Evolutionary conservation across 306 rosid genomes (phyloP).

Genomic region (Lagenaria siceraria): DNA sequence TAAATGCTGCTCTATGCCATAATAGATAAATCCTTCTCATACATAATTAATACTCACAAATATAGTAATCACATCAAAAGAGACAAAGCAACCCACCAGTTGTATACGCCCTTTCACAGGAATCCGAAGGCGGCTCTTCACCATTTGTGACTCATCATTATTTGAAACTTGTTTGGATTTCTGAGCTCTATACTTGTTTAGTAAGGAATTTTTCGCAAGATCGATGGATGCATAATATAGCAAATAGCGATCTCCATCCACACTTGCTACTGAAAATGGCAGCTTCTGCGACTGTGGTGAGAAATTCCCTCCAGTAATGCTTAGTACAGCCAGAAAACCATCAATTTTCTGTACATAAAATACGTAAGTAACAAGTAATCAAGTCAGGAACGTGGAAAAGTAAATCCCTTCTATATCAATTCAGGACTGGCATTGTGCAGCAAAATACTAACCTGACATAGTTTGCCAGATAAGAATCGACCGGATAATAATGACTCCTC

Average conservation of each 20-base stretch:
- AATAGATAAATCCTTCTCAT: neutral
- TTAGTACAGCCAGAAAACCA: slow-evolving; percentile 88
- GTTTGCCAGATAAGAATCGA: slow-evolving; percentile 59
- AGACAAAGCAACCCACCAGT: slow-evolving; percentile 40
- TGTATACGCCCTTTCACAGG: slow-evolving; percentile 96
- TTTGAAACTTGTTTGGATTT: slow-evolving; percentile 34
- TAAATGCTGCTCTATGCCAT: neutral
- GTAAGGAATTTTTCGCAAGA: slow-evolving; percentile 47
- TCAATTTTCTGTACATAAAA: slow-evolving; percentile 49
- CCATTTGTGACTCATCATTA: slow-evolving; percentile 56
- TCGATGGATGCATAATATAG: slow-evolving; percentile 73
- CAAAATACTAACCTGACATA: slow-evolving; percentile 49
- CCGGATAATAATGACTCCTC: slow-evolving; percentile 98
- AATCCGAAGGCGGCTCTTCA: slow-evolving; percentile 69
- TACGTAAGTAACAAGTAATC: slow-evolving; percentile 3
- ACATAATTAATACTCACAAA: neutral
- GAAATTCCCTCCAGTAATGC: slow-evolving; percentile 82
- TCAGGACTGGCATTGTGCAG: neutral
- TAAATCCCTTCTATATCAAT: neutral
- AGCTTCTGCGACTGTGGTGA: slow-evolving; percentile 93
- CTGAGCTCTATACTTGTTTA: slow-evolving; percentile 44
- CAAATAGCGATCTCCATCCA: slow-evolving; percentile 78
- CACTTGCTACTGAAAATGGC: slow-evolving; percentile 86
- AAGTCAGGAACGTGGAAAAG: neutral
- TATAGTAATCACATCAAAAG: slow-evolving; percentile 9